Evolutionary conservation across 495 filamentous ascomycete genomes (phyloP).

Genomic region (Xylaria telfairii): DNA sequence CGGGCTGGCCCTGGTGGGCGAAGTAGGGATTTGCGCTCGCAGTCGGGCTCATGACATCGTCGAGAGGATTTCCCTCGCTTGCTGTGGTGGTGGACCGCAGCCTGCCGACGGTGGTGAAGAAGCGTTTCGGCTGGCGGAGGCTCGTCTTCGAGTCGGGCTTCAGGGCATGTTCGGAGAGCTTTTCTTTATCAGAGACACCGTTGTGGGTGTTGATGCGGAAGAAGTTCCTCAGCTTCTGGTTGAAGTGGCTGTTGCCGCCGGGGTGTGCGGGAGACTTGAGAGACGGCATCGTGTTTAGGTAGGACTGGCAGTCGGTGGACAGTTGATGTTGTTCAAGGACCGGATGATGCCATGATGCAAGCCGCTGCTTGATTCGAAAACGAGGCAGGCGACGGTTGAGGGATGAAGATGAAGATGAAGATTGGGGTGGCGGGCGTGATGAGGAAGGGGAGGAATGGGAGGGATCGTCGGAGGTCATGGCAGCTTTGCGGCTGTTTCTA

Average conservation of each 20-base stretch:
- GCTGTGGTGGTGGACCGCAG: conserved; percentile 85
- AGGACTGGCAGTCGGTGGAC: conserved; percentile 10
- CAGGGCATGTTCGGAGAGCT: conserved; percentile 48
- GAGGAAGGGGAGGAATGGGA: conserved; percentile 25
- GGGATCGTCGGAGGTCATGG: conserved; percentile 28
- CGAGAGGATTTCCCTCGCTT: conserved; percentile 89
- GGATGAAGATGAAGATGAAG: conserved; percentile 26
- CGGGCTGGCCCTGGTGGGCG: conserved; percentile 91
- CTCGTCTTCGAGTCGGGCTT: conserved; percentile 64
- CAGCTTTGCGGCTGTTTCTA: conserved; percentile 25
- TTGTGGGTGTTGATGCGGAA: conserved; percentile 87
- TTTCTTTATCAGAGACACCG: conserved; percentile 47
- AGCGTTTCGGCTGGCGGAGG: conserved; percentile 83
- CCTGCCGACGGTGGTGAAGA: conserved; percentile 72
- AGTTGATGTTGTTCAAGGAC: conserved; percentile 31
- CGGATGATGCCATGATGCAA: conserved; percentile 43
- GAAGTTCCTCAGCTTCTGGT: conserved; percentile 93
- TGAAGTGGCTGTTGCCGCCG: conserved; percentile 68
- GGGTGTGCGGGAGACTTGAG: conserved; percentile 41
- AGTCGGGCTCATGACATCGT: conserved; percentile 88
- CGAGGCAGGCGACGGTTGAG: conserved; percentile 31
- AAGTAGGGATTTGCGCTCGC: conserved; percentile 98
- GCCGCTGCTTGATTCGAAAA: conserved; percentile 39
- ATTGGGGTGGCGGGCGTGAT: conserved; percentile 25
- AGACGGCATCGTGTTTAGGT: conserved; percentile 35